Conservation (phyloP, 495 filamentous ascomycete genomes). For the Podospora tetraspora region DNA sequence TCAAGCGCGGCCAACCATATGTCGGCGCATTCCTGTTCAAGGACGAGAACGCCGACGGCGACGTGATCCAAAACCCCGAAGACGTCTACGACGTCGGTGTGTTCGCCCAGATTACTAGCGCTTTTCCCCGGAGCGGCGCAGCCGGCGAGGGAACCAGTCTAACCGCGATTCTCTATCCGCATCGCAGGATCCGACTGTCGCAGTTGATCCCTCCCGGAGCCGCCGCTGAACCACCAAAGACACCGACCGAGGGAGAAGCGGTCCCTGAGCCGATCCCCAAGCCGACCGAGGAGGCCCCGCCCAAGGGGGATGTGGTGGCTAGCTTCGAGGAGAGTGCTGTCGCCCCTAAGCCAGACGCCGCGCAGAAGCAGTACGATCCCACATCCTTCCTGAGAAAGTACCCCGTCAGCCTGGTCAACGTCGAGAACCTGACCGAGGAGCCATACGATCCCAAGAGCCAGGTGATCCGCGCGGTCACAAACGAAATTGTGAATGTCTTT, state of each 20-base stretch:
- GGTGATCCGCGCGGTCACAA: conserved; percentile 82
- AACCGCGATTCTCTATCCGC: conserved; percentile 91
- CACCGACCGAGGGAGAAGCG: conserved; percentile 37
- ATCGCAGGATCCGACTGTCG: conserved; percentile 88
- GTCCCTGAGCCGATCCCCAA: conserved; percentile 53
- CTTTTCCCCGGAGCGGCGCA: conserved; percentile 61
- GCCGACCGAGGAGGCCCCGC: conserved; percentile 36
- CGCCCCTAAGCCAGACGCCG: conserved; percentile 42
- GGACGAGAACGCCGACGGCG: conserved; percentile 86
- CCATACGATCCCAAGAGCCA: conserved; percentile 82
- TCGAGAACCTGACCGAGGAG: conserved; percentile 86
- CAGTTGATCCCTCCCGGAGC: conserved; percentile 61
- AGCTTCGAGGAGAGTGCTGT: conserved; percentile 85
- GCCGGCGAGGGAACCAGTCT: conserved; percentile 71
- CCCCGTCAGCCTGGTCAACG: conserved; percentile 85
- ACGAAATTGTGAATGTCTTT: conserved; percentile 97
- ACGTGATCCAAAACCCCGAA: conserved; percentile 77
- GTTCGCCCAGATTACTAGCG: conserved; percentile 95
- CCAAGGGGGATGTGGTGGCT: conserved; percentile 89
- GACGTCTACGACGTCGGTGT: conserved; percentile 95
- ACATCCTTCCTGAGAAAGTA: conserved; percentile 88
- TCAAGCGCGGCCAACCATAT: conserved; percentile 97
- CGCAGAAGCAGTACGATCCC: conserved; percentile 66
- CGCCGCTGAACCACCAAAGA: conserved; percentile 35
- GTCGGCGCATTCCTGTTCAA: conserved; percentile 96